Evolutionary conservation across 1,284 basidiomycete genomes (phyloP).

Genomic region (Lentinus polychrous): DNA sequence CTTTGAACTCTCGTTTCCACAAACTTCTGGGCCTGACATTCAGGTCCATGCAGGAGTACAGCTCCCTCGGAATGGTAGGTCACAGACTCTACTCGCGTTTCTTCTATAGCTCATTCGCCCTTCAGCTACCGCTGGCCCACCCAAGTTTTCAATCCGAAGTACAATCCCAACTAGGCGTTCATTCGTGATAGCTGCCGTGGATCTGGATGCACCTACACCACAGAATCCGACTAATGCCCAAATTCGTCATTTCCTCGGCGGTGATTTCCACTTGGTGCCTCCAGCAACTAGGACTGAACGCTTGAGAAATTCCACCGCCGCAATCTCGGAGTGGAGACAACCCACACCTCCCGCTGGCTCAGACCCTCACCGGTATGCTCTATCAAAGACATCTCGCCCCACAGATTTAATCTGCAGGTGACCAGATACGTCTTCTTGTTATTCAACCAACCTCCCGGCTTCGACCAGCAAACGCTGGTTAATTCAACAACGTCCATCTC

Average conservation of each 20-base stretch:
- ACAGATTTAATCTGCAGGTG: not conserved
- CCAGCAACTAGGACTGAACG: constrained; percentile 30
- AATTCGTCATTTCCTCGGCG: constrained; percentile 47
- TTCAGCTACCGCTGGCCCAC: constrained; percentile 38
- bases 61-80: constrained; percentile 31
- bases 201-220: constrained; percentile 48
- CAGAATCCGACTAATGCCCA: constrained; percentile 36
- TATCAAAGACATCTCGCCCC: constrained; percentile 7
- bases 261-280: constrained; percentile 29
- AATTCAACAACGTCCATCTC: constrained; percentile 31
- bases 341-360: constrained; percentile 48
- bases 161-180: constrained; percentile 26
- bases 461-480: constrained; percentile 36
- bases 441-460: constrained; percentile 37
- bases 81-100: not conserved
- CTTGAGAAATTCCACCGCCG: constrained; percentile 36
- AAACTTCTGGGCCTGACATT: constrained; percentile 19
- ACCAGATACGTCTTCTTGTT: constrained; percentile 39
- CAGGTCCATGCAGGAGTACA: constrained; percentile 33
- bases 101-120: not conserved
- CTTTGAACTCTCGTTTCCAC: constrained; percentile 17
- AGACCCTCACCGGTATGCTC: constrained; percentile 40
- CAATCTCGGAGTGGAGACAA: constrained; percentile 37
- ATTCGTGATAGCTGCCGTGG: constrained; percentile 41
- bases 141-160: constrained; percentile 29